Evolutionary conservation across 805 yeast genomes (phyloP).

Genomic region (Brettanomyces anomalus): DNA sequence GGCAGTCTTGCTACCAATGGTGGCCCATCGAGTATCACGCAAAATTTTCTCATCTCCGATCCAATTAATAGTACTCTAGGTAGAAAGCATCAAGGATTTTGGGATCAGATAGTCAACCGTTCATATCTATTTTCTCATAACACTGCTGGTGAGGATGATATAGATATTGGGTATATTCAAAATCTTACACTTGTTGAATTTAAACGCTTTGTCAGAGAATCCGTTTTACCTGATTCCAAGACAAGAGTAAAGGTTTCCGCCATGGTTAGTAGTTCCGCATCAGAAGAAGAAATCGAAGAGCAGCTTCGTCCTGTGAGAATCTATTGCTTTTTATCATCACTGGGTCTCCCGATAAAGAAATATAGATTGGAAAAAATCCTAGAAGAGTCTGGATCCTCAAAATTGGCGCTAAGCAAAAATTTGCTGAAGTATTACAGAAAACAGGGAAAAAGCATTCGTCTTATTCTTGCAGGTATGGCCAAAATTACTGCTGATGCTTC

Average conservation of each 20-base stretch:
- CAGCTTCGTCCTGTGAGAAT: conserved; percentile 31
- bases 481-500: conserved; percentile 10
- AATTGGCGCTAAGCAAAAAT: conserved; percentile 29
- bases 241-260: conserved; percentile 33
- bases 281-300: conserved; percentile 28
- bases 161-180: conserved; percentile 26
- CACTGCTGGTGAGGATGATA: conserved; percentile 20
- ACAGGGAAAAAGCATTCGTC: conserved; percentile 27
- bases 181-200: conserved; percentile 26
- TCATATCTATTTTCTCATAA: conserved; percentile 32
- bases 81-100: conserved; percentile 35
- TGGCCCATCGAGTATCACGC: conserved; percentile 19
- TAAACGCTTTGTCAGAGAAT: conserved; percentile 25
- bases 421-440: conserved; percentile 33
- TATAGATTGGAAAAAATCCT: conserved; percentile 31
- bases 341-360: conserved; percentile 37
- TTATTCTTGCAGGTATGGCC: conserved; percentile 16
- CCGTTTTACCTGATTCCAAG: conserved; percentile 29
- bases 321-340: conserved; percentile 35
- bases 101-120: conserved; percentile 41
- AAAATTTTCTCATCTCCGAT: conserved; percentile 11
- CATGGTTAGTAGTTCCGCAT: conserved; percentile 30
- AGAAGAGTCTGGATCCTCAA: conserved; percentile 28
- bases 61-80: conserved; percentile 10
- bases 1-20: conserved; percentile 9